Evolutionary conservation across 106 monocot species (phyloP).

Genomic region (Gastrodia elata): DNA sequence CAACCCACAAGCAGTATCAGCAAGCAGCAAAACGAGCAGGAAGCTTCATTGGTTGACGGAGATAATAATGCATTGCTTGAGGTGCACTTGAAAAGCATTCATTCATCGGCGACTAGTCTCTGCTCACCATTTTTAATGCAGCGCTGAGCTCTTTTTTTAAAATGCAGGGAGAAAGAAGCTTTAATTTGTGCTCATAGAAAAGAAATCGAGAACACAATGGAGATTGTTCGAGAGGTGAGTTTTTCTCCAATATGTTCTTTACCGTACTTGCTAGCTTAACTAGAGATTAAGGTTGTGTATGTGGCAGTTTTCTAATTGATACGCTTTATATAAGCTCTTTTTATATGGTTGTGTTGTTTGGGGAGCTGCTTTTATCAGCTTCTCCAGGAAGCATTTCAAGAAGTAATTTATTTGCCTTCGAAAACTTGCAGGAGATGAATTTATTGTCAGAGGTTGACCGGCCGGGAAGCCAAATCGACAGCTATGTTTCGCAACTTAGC

Average conservation of each 20-base stretch:
- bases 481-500: constrained; percentile 58
- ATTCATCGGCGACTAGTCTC: background rate
- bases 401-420: background rate
- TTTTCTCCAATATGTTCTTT: background rate
- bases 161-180: constrained; percentile 55
- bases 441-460: constrained; percentile 74
- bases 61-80: constrained; percentile 54
- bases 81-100: constrained; percentile 18
- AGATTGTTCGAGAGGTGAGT: constrained; percentile 58
- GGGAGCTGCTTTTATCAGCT: too few relatives aligned
- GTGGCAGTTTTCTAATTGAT: too few relatives aligned
- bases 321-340: too few relatives aligned
- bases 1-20: constrained; percentile 13
- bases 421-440: constrained; percentile 69
- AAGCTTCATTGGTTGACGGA: constrained; percentile 22
- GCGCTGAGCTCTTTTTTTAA: background rate
- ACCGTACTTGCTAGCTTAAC: too few relatives aligned
- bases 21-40: constrained; percentile 32
- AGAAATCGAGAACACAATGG: constrained; percentile 77
- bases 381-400: too few relatives aligned
- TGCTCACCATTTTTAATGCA: background rate
- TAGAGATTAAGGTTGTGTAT: too few relatives aligned
- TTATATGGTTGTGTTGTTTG: too few relatives aligned
- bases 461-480: constrained; percentile 80
- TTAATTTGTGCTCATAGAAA: constrained; percentile 61